These are phyloP conservation scores for Coix lacrymajobi DNA, from an alignment of 176 grass and related monocot species.

Conservation along the genomic window DNA sequence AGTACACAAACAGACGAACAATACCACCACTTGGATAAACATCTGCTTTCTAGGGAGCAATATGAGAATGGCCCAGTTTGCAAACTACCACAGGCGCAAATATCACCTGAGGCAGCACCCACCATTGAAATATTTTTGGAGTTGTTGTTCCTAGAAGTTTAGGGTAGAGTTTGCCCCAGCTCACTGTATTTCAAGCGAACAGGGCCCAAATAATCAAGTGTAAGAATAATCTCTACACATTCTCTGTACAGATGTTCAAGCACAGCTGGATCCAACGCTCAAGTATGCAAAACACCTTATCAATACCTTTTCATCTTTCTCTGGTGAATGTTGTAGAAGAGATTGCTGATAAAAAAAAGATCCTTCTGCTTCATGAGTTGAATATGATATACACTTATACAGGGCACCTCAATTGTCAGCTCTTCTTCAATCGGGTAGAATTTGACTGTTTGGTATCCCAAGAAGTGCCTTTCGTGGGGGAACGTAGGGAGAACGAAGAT, in stretches of 20 bases:
- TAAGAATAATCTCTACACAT: neutral
- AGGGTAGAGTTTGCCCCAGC: neutral
- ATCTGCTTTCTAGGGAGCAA: neutral
- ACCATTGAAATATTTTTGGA: neutral
- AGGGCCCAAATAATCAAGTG: neutral
- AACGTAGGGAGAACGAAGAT: slow-evolving; percentile 35
- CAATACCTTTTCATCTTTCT: neutral
- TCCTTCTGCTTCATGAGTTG: neutral
- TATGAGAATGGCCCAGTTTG: neutral
- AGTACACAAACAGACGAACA: neutral
- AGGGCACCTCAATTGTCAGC: neutral
- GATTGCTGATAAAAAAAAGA: neutral
- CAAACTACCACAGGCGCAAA: neutral
- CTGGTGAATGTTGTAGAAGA: neutral
- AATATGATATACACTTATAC: neutral
- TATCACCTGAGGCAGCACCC: neutral
- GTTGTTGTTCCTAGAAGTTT: neutral
- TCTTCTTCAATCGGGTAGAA: neutral
- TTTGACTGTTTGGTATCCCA: neutral
- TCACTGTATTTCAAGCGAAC: neutral
- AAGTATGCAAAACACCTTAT: neutral
- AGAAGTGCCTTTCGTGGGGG: slow-evolving; percentile 18
- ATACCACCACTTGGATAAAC: neutral
- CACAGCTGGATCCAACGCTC: neutral
- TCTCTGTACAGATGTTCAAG: neutral